Conservation (phyloP, 2,329 filamentous ascomycete genomes). For the Trichoderma sp. region DNA sequence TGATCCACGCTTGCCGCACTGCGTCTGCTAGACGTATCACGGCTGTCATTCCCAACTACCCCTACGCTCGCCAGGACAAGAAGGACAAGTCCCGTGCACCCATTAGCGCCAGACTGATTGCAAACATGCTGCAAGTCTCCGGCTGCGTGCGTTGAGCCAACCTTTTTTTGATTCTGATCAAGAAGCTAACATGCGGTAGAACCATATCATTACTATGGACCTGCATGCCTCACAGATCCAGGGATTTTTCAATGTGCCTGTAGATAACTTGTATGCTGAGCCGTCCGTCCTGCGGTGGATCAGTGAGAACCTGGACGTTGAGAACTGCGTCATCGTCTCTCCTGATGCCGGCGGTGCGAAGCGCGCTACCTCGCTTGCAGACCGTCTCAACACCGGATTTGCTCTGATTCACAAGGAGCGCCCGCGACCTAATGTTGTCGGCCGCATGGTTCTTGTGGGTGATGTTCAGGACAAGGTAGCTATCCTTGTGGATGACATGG, state of each 20-base stretch:
- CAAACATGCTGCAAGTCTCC: slow-evolving; percentile 95
- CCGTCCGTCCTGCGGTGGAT: slow-evolving; percentile 92
- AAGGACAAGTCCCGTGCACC: slow-evolving; percentile 93
- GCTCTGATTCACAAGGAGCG: slow-evolving; percentile 97
- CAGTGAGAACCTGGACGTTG: slow-evolving; percentile 73
- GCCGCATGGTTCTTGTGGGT: slow-evolving; percentile 90
- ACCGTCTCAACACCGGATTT: slow-evolving; percentile 85
- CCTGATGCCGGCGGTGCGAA: slow-evolving; percentile 95
- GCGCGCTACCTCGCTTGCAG: slow-evolving; percentile 87
- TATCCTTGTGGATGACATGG: slow-evolving; percentile 97
- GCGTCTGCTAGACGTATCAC: slow-evolving; percentile 81
- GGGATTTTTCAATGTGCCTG: slow-evolving; percentile 85
- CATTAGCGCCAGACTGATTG: slow-evolving; percentile 92
- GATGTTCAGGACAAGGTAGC: slow-evolving; percentile 88
- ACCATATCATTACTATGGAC: slow-evolving; percentile 85
- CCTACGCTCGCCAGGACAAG: slow-evolving; percentile 95
- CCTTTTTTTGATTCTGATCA: neutral
- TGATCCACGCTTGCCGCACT: slow-evolving; percentile 85
- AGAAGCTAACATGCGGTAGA: slow-evolving; percentile 28
- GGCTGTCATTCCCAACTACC: slow-evolving; percentile 92
- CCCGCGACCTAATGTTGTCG: slow-evolving; percentile 79
- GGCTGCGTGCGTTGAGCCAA: slow-evolving; percentile 56
- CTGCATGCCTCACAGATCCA: slow-evolving; percentile 91
- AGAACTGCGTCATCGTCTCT: slow-evolving; percentile 89
- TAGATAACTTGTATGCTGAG: slow-evolving; percentile 84